Evolutionary conservation across 2,329 filamentous ascomycete species (phyloP), one percentile per base, ranked within the genome.

Genomic region (Parastagonospora avenae): DNA sequence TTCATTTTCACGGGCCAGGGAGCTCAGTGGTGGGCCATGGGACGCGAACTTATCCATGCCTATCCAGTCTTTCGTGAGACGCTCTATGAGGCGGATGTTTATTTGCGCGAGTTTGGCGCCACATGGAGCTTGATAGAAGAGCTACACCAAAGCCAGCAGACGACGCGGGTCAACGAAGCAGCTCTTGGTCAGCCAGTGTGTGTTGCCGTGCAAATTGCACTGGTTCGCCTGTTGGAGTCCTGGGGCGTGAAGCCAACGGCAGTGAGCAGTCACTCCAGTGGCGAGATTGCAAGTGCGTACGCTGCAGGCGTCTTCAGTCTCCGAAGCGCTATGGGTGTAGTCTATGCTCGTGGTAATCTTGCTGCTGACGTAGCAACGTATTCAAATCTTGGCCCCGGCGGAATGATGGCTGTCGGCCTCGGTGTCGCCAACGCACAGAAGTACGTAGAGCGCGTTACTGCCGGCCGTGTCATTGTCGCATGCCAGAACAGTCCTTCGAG

Each of bases 401-500:
- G 47, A 12, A 67, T 67, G 64, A 55, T 63, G 50, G 60, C 64
- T 9, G 50, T 64, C 12, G 64, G 61, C 4, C 48, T 49, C 33
- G 59, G 61, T 2, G 43, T 47, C 30, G 46, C 41, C 1, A 50
- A 61, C 7, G 54, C 63, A 15, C 28, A 46, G n/a, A 57, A 59
- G 19, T 30, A 60, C 4, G 16, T 67, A n/a, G 48, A 62, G 4
- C 45, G 42, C 8, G 54, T 60, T 8, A 30, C 47, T 2, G 35
- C 29, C 7, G 46, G 55, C 19, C 48, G 60, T 41, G 58, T 46
- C 4, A 49, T 50, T 36, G 47, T 66, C 12, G 69, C 69, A 4
- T 70, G 66, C 42, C 59, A 64, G 38, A 81, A 81, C 58, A 73
- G 72, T 11, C 71, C 76, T 1, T 47, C 59, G 0, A 77, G 71